These are phyloP conservation scores for slime mould (Dictyostelium discoideum) DNA, from an alignment of 78 protist species.

Conservation along the genomic window DNA sequence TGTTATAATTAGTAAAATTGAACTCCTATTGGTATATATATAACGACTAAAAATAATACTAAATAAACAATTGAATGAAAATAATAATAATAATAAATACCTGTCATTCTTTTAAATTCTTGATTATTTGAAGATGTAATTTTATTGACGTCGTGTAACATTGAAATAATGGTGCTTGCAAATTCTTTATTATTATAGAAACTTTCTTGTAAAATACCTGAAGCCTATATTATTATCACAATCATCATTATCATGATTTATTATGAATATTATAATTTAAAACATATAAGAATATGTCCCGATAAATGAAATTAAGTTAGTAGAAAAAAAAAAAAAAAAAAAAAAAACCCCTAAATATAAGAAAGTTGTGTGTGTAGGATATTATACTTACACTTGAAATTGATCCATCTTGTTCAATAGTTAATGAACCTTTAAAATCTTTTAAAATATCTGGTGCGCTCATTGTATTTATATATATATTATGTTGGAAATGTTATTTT, in stretches of 20 bases:
- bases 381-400: constrained; percentile 25
- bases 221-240: not conserved
- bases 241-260: not conserved
- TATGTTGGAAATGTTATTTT: not conserved
- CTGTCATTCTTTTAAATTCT: constrained; percentile 70
- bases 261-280: not conserved
- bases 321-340: not conserved
- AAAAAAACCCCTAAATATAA: too few relatives aligned
- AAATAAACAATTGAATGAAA: not conserved
- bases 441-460: constrained; percentile 45
- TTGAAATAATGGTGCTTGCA: constrained; percentile 52
- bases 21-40: not conserved
- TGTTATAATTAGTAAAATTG: not conserved
- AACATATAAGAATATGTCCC: too few relatives aligned
- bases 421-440: constrained; percentile 66
- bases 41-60: not conserved
- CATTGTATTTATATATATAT: not conserved
- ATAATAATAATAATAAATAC: constrained; percentile 12
- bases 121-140: constrained; percentile 58
- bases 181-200: constrained; percentile 17
- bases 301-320: not conserved
- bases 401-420: constrained; percentile 43
- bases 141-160: constrained; percentile 62
- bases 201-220: constrained; percentile 49
- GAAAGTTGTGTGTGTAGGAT: not conserved